phyloP scores from a whole-genome alignment of 2,329 filamentous ascomycete genomes.

The Xylaria sp. region DNA sequence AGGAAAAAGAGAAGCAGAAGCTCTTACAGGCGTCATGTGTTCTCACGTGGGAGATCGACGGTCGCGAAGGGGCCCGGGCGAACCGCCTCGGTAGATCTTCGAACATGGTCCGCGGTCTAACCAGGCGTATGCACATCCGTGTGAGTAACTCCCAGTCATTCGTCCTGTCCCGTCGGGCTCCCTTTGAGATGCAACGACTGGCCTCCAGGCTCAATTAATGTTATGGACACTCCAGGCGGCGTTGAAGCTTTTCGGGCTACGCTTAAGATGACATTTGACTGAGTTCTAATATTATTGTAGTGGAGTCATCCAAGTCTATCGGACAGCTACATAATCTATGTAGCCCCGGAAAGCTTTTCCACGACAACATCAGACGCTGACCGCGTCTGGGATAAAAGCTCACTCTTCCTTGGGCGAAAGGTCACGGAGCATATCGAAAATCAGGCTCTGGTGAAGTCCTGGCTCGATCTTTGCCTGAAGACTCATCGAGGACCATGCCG shows the following conservation, averaged over 20 bases:
- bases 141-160: neutral
- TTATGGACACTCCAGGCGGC: neutral
- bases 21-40: slow-evolving; percentile 10
- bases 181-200: neutral
- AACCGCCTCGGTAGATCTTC: neutral
- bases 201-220: neutral
- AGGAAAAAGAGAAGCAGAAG: neutral
- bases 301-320: slow-evolving; percentile 12
- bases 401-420: slow-evolving; percentile 20
- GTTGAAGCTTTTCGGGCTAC: neutral
- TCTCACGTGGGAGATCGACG: slow-evolving; percentile 15
- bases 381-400: slow-evolving; percentile 8
- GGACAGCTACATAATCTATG: slow-evolving; percentile 11
- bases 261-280: neutral
- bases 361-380: slow-evolving; percentile 13
- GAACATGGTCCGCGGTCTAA: slow-evolving; percentile 11
- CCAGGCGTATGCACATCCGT: slow-evolving; percentile 15
- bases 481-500: slow-evolving; percentile 11
- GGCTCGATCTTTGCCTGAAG: slow-evolving; percentile 17
- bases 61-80: slow-evolving; percentile 8
- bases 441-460: slow-evolving; percentile 16
- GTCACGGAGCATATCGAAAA: slow-evolving; percentile 16
- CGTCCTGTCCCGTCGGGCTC: neutral
- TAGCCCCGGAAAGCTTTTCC: slow-evolving; percentile 14
- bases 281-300: neutral